Conservation (phyloP, 345 rosid genomes). For the Sonneratia caseolaris region DNA sequence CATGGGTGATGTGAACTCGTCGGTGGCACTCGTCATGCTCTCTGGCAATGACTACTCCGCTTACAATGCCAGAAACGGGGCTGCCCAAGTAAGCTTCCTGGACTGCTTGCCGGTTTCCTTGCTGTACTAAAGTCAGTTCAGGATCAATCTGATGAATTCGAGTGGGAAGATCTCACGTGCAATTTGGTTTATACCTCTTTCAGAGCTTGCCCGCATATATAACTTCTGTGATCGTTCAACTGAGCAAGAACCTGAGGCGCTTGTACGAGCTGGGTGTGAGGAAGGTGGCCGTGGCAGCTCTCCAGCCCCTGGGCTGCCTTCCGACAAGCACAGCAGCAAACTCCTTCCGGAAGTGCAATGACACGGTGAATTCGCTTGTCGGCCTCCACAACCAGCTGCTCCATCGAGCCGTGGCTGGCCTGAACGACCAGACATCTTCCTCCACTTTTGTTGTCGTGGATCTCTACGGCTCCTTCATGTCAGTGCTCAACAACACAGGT, state of each 20-base stretch:
- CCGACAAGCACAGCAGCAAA: constrained; percentile 28
- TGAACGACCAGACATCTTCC: constrained; percentile 32
- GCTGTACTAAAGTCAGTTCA: background rate
- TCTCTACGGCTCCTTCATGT: too few relatives aligned
- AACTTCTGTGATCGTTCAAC: constrained; percentile 41
- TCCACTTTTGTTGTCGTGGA: constrained; percentile 44
- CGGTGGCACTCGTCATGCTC: constrained; percentile 45
- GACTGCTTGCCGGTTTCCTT: too few relatives aligned
- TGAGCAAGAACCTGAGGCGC: constrained; percentile 31
- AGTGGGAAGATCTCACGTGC: background rate
- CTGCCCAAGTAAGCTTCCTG: constrained; percentile 27
- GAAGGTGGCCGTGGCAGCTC: constrained; percentile 34
- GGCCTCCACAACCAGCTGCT: constrained; percentile 43
- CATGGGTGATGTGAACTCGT: constrained; percentile 18
- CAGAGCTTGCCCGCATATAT: constrained; percentile 46
- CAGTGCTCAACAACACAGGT: too few relatives aligned
- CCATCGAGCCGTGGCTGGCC: constrained; percentile 32
- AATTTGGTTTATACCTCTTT: background rate
- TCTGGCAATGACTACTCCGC: constrained; percentile 68
- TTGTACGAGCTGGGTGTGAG: constrained; percentile 47
- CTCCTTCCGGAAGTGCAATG: constrained; percentile 45
- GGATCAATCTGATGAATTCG: background rate
- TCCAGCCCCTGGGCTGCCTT: constrained; percentile 77
- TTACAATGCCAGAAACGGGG: constrained; percentile 29
- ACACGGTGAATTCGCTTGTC: constrained; percentile 24